Evolutionary conservation across 306 rosid genomes (phyloP), one percentile per base, ranked within the genome.

Genomic region (Gillenia trifoliata): DNA sequence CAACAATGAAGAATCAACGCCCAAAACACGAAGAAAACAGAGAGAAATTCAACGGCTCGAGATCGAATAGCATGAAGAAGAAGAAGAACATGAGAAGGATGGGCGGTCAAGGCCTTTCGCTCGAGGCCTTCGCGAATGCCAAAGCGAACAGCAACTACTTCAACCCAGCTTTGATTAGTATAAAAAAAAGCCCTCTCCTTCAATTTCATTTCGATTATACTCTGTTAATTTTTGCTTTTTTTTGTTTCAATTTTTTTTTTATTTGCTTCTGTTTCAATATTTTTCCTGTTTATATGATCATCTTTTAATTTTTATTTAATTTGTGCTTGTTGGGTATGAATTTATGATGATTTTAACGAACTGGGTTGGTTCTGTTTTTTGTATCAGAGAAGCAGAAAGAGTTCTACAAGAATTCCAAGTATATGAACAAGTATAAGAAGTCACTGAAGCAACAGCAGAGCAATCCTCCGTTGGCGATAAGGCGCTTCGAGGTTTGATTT

Each of bases 151-250:
- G 62, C 84, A 70, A 59, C 78, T 75, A 75, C 85, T 94, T 86
- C 66, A 94, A 92, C 57, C 97, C 96, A 17, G 79, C 99, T 71
- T 13, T 83, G 70, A 90, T 94, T 70, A 92, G 99, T 94, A 87
- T 50, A 85, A n/a, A 8, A n/a, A 8, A n/a, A 64, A 30, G 15
- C 11, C 61, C 45, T 68, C n/a, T 55, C 30, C 12, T 62, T 78
- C 29, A 3, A 40, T 50, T 40, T 0, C 62, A 43, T 30, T 4
- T 30, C 23, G 13, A 11, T 13, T 15, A 1, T 50, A 23, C 3
- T 31, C 7, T 13, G 25, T 55, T 19, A 19, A 72, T 52, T 20
- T 72, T 69, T 17, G 40, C 3, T 30, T 11, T 1, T 36, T 15
- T 62, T 15, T 31, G 36, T 0, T 56, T 22, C 16, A 19, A 10